Conservation (phyloP, 257 asterid species). For the Capsicum chinense region DNA sequence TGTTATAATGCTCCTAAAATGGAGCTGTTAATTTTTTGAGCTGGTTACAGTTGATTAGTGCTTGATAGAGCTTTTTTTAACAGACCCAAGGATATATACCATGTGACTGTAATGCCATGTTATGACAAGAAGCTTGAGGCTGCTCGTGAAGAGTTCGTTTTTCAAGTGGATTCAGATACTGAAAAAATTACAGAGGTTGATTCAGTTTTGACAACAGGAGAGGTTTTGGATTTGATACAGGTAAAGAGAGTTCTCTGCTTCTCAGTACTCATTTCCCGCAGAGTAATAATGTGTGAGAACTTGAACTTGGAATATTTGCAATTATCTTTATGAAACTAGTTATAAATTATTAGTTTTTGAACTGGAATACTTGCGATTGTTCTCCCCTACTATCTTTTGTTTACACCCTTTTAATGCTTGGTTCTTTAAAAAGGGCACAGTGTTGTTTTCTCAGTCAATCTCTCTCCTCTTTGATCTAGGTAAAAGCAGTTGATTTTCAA, state of each 20-base stretch:
- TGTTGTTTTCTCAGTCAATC: not conserved
- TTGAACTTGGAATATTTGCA: not conserved
- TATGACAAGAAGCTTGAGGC: conserved; percentile 99
- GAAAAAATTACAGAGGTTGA: conserved; percentile 81
- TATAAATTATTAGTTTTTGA: too few relatives aligned
- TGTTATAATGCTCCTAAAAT: not conserved
- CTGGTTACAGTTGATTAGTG: not conserved
- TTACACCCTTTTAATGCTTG: not conserved
- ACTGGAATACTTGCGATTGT: not conserved
- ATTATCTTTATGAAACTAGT: not conserved
- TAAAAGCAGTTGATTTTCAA: conserved; percentile 64
- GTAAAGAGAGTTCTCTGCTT: conserved; percentile 43
- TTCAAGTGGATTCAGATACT: conserved; percentile 63
- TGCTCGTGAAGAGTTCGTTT: conserved; percentile 86
- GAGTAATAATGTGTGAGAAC: conserved; percentile 9
- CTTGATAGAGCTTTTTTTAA: conserved; percentile 5
- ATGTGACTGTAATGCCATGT: conserved; percentile 98
- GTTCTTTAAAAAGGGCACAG: not conserved
- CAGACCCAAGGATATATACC: conserved; percentile 93
- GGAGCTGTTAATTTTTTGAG: conserved; percentile 18
- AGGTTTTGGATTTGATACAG: conserved; percentile 88
- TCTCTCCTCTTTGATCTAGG: conserved; percentile 57
- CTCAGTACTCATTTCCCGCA: not conserved
- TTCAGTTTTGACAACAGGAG: conserved; percentile 95
- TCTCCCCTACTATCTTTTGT: conserved; percentile 4